phyloP scores from a whole-genome alignment of 495 filamentous ascomycete genomes.

The Aspergillus ellipticus region DNA sequence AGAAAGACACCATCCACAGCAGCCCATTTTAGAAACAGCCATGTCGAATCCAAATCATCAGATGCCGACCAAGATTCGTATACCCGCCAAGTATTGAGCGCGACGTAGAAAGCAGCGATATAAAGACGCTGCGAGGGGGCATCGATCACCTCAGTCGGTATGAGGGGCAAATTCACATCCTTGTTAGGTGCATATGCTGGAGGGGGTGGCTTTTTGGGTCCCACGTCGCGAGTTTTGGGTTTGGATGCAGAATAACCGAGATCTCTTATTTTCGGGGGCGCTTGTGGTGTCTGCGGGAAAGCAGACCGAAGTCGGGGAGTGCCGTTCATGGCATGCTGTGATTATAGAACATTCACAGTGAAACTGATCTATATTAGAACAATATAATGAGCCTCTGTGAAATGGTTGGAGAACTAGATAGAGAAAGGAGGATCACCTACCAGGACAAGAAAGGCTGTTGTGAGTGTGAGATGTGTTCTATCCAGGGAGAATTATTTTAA shows the following conservation, averaged over 20 bases:
- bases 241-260: conserved; percentile 31
- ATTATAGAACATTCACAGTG: conserved; percentile 19
- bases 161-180: conserved; percentile 54
- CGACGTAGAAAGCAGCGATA: conserved; percentile 68
- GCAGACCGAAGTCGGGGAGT: conserved; percentile 72
- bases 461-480: no score
- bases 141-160: conserved; percentile 73
- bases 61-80: conserved; percentile 79
- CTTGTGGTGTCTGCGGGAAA: conserved; percentile 62
- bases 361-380: conserved; percentile 5
- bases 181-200: conserved; percentile 19
- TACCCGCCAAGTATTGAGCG: conserved; percentile 70
- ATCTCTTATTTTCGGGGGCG: conserved; percentile 30
- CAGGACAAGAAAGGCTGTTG: no score
- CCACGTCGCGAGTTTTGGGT: conserved; percentile 24
- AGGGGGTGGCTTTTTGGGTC: conserved; percentile 24
- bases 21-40: conserved; percentile 91
- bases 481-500: no score
- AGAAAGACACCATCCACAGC: conserved; percentile 77
- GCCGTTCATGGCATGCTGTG: conserved; percentile 66
- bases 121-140: conserved; percentile 86
- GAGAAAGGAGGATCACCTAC: no score
- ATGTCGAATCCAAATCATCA: conserved; percentile 74
- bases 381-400: background rate
- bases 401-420: no score